These are phyloP conservation scores for Bipolaris bicolor DNA, from an alignment of 2,329 filamentous ascomycete species.

Conservation along the genomic window DNA sequence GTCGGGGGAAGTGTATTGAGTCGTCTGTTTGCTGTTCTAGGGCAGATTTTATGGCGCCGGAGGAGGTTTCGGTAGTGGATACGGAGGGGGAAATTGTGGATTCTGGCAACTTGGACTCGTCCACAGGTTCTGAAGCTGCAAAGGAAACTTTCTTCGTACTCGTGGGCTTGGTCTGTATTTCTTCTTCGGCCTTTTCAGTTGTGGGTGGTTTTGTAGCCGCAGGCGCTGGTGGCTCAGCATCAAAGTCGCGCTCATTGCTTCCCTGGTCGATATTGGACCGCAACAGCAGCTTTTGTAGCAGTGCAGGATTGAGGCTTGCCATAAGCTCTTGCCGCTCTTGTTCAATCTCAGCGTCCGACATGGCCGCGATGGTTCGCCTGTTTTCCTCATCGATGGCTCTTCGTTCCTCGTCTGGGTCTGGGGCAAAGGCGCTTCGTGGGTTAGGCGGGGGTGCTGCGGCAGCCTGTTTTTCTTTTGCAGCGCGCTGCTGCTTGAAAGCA, in stretches of 20 bases:
- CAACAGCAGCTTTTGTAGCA: constrained; percentile 78
- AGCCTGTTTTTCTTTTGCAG: constrained; percentile 37
- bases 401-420: constrained; percentile 63
- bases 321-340: constrained; percentile 82
- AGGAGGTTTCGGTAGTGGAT: constrained; percentile 1
- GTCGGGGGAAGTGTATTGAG: constrained; percentile 66
- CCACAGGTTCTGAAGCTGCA: constrained; percentile 21
- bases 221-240: constrained; percentile 14
- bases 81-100: background rate
- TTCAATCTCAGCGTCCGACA: constrained; percentile 83
- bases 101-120: constrained; percentile 12
- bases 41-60: background rate
- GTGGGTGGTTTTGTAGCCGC: background rate
- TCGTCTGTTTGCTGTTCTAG: constrained; percentile 61
- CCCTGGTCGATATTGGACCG: constrained; percentile 77
- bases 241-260: constrained; percentile 51
- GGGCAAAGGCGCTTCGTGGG: constrained; percentile 19
- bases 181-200: constrained; percentile 21
- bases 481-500: constrained; percentile 76
- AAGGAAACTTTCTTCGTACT: constrained; percentile 47
- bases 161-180: constrained; percentile 15
- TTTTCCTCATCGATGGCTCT: constrained; percentile 84
- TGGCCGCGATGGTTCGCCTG: constrained; percentile 70
- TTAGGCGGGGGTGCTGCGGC: constrained; percentile 11
- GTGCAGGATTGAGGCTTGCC: constrained; percentile 72